Evolutionary conservation across 495 filamentous ascomycete species (phyloP).

Genomic region (Amniculicola lignicola): DNA sequence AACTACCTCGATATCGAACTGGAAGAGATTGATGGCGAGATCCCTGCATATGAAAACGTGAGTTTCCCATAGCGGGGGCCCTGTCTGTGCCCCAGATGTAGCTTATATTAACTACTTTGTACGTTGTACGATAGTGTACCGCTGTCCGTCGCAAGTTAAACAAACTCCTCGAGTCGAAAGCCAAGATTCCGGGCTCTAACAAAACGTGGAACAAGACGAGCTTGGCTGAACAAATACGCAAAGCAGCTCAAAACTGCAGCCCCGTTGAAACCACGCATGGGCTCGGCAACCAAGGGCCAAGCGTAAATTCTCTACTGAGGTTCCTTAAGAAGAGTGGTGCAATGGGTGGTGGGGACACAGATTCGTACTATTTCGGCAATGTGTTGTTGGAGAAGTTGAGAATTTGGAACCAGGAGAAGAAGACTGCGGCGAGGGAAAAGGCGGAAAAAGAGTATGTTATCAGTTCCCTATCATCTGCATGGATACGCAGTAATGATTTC

Average conservation of each 20-base stretch:
- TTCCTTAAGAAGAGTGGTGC: slow-evolving; percentile 14
- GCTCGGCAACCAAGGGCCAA: slow-evolving; percentile 1
- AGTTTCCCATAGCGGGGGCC: background rate
- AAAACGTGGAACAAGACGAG: slow-evolving; percentile 7
- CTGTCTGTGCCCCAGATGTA: background rate
- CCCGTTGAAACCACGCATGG: slow-evolving; percentile 1
- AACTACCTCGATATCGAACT: slow-evolving; percentile 7
- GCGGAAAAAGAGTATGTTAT: slow-evolving; percentile 11
- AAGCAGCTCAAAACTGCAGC: background rate
- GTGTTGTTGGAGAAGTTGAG: slow-evolving; percentile 17
- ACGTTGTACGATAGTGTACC: too few species aligned
- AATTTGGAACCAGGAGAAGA: slow-evolving; percentile 18
- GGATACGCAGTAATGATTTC: background rate
- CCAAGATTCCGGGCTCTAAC: slow-evolving; percentile 1
- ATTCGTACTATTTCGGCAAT: slow-evolving; percentile 15
- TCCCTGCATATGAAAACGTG: slow-evolving; percentile 19
- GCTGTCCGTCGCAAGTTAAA: slow-evolving; percentile 12
- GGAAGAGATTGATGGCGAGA: slow-evolving; percentile 12
- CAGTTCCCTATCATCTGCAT: background rate
- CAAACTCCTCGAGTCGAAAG: slow-evolving; percentile 10
- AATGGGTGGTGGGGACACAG: slow-evolving; percentile 12
- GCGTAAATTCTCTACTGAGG: background rate
- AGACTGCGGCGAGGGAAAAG: slow-evolving; percentile 11
- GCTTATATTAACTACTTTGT: background rate
- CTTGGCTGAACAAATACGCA: background rate